phyloP scores from a whole-genome alignment of 371 early-diverging fungal species.

The Syncephalis fuscata region DNA sequence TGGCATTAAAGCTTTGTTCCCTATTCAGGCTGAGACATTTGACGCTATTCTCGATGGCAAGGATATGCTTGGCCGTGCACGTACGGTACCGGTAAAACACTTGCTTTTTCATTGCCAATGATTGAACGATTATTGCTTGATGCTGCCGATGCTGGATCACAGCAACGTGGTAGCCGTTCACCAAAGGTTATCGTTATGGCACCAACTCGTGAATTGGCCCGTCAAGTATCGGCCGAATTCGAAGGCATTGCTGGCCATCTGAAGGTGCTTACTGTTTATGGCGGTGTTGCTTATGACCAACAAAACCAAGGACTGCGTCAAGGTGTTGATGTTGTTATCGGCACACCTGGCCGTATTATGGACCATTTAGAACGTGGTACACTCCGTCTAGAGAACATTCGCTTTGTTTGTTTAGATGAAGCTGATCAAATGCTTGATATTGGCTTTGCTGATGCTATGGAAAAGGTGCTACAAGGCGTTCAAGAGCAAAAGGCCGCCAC shows the following conservation, averaged over 20 bases:
- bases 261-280: constrained; percentile 21
- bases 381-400: constrained; percentile 48
- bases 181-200: constrained; percentile 77
- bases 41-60: constrained; percentile 68
- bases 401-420: constrained; percentile 84
- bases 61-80: constrained; percentile 87
- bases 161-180: constrained; percentile 40
- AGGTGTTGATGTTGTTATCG: constrained; percentile 92
- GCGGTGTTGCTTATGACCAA: constrained; percentile 69
- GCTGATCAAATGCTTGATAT: constrained; percentile 94
- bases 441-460: constrained; percentile 91
- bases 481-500: constrained; percentile 50
- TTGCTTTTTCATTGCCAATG: constrained; percentile 82
- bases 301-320: constrained; percentile 62
- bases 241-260: constrained; percentile 42
- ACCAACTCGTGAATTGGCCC: constrained; percentile 96
- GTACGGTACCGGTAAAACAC: constrained; percentile 95
- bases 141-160: neutral
- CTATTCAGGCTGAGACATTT: constrained; percentile 83
- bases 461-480: constrained; percentile 57
- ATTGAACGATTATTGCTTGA: constrained; percentile 33
- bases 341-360: constrained; percentile 94
- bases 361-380: constrained; percentile 85
- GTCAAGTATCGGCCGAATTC: constrained; percentile 68
- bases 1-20: constrained; percentile 70